Evolutionary conservation across 257 asterid genomes (phyloP).

Genomic region (Penstemon newberryi): DNA sequence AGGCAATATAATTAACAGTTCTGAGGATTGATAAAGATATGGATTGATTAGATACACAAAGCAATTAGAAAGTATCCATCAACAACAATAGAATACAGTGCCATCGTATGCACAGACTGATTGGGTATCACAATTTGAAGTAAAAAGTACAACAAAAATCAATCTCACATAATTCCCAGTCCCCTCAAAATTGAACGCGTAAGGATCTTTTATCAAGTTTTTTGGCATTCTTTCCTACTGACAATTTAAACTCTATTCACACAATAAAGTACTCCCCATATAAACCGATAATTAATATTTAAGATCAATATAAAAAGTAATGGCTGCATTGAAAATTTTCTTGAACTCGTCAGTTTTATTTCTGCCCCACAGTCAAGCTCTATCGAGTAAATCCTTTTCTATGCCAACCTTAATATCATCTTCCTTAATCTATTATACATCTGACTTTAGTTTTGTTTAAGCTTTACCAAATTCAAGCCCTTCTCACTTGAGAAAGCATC

Average conservation of each 20-base stretch:
- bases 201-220: not conserved
- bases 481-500: not conserved
- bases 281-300: not conserved
- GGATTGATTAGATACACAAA: not conserved
- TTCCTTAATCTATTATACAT: not conserved
- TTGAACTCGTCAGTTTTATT: not conserved
- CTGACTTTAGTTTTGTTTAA: slow-evolving; percentile 4
- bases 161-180: not conserved
- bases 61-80: slow-evolving; percentile 2
- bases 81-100: not conserved
- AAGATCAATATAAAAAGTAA: not conserved
- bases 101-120: not conserved
- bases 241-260: slow-evolving; percentile 1
- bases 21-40: not conserved
- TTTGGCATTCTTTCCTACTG: slow-evolving; percentile 10
- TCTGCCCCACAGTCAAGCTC: not conserved
- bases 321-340: not conserved
- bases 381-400: not conserved
- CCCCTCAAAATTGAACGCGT: not conserved
- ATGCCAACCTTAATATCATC: not conserved
- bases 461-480: not conserved
- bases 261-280: not conserved
- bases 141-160: not conserved
- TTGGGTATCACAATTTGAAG: not conserved
- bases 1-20: slow-evolving; percentile 14